phyloP scores from a whole-genome alignment of 371 early-diverging fungal species.

The Nosema muscidifuracis region DNA sequence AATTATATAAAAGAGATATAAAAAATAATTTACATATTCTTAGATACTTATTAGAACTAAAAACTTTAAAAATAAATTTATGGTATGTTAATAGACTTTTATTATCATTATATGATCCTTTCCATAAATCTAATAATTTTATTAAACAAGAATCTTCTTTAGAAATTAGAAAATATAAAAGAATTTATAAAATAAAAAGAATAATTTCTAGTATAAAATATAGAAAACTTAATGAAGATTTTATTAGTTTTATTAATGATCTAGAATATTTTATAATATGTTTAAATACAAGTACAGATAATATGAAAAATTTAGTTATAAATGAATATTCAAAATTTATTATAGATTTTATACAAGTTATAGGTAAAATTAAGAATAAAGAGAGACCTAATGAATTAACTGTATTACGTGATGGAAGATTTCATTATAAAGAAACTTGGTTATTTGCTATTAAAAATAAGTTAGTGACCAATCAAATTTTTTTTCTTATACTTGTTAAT shows the following conservation, averaged over 20 bases:
- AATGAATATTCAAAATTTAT: background rate
- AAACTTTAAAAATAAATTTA: background rate
- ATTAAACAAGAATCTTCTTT: no score
- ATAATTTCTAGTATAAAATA: background rate
- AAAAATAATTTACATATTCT: background rate
- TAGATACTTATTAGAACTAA: background rate
- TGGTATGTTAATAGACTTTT: background rate
- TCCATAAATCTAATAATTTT: background rate
- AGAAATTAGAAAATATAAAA: background rate
- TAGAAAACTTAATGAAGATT: background rate
- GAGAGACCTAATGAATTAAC: background rate
- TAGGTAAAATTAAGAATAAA: background rate
- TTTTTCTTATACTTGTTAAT: background rate
- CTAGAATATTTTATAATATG: background rate
- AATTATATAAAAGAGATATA: background rate
- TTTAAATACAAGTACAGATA: background rate
- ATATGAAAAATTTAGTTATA: background rate
- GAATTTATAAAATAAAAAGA: background rate
- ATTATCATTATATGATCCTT: background rate
- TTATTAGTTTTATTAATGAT: background rate
- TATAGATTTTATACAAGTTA: background rate
- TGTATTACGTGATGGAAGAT: background rate
- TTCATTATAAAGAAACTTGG: conserved; percentile 6
- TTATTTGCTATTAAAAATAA: background rate
- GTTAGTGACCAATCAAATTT: background rate